Conservation (phyloP, 2,329 filamentous ascomycete genomes). For the Curvularia sp. region DNA sequence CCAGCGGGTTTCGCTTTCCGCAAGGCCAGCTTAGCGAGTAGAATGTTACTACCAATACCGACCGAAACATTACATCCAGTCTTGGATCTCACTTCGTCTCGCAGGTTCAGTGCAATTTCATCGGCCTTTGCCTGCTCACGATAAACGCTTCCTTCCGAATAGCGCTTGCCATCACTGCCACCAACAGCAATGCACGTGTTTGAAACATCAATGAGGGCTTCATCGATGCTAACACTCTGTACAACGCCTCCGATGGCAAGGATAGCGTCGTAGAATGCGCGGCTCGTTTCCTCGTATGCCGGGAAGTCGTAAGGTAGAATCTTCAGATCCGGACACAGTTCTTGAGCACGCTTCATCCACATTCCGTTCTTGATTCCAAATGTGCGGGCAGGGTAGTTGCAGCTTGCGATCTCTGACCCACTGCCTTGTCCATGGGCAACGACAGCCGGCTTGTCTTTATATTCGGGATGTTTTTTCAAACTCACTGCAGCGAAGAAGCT, state of each 20-base stretch:
- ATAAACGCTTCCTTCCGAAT: constrained; percentile 73
- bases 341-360: constrained; percentile 95
- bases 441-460: constrained; percentile 78
- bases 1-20: constrained; percentile 93
- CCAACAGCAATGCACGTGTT: constrained; percentile 69
- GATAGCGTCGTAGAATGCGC: constrained; percentile 84
- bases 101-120: constrained; percentile 70
- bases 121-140: constrained; percentile 82
- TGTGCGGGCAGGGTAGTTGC: constrained; percentile 88
- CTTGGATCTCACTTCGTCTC: constrained; percentile 71
- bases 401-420: constrained; percentile 95
- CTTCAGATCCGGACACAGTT: constrained; percentile 83
- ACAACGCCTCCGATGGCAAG: constrained; percentile 80
- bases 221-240: constrained; percentile 96
- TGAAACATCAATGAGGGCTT: constrained; percentile 87
- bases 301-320: constrained; percentile 96
- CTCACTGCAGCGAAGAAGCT: constrained; percentile 98
- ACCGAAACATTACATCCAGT: constrained; percentile 91
- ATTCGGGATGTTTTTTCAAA: constrained; percentile 76
- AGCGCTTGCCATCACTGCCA: constrained; percentile 69
- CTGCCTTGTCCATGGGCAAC: constrained; percentile 86
- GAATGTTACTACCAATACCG: constrained; percentile 87
- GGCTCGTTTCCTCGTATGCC: constrained; percentile 90
- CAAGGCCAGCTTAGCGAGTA: constrained; percentile 89
- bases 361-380: constrained; percentile 96